Percentiles rank a stretch among this genome's conserved stretches.
phyloP scores from a whole-genome alignment of 75 land plant species.

The Isoetes taiwanensis region DNA sequence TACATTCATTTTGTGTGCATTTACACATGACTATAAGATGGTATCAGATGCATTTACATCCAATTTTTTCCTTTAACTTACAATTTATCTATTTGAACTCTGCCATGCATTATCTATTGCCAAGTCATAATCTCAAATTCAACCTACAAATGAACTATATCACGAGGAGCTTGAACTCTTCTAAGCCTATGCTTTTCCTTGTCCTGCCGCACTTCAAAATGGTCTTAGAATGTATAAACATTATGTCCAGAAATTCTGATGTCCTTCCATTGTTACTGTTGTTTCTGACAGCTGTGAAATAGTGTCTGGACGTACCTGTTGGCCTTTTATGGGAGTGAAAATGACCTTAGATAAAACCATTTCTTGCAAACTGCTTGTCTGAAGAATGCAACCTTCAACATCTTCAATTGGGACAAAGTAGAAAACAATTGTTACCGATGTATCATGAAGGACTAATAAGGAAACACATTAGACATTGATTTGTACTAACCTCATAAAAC shows the following conservation, averaged over 20 bases:
- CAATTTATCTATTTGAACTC: too few species aligned
- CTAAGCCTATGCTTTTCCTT: conserved; percentile 3
- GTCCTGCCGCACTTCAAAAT: conserved; percentile 15
- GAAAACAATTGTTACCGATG: not conserved
- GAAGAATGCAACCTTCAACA: conserved; percentile 31
- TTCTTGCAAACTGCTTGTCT: conserved; percentile 67
- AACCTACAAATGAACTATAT: conserved; percentile 16
- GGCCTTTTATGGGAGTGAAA: conserved; percentile 16
- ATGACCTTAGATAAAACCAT: conserved; percentile 48
- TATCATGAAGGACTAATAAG: not conserved
- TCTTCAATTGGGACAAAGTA: conserved; percentile 26
- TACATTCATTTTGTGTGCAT: too few species aligned
- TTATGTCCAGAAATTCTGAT: conserved; percentile 13
- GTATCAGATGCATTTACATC: too few species aligned
- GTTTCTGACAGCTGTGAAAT: conserved; percentile 51
- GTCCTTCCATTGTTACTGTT: conserved; percentile 10
- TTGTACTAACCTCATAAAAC: not conserved
- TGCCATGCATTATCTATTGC: too few species aligned
- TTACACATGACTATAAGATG: too few species aligned
- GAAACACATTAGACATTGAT: not conserved
- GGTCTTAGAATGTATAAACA: not conserved
- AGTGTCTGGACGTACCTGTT: conserved; percentile 48
- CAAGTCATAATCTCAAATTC: too few species aligned
- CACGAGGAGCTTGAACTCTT: not conserved
- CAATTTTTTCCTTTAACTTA: too few species aligned